phyloP scores from a whole-genome alignment of 2,329 filamentous ascomycete species.

The Ophiostoma sp. region DNA sequence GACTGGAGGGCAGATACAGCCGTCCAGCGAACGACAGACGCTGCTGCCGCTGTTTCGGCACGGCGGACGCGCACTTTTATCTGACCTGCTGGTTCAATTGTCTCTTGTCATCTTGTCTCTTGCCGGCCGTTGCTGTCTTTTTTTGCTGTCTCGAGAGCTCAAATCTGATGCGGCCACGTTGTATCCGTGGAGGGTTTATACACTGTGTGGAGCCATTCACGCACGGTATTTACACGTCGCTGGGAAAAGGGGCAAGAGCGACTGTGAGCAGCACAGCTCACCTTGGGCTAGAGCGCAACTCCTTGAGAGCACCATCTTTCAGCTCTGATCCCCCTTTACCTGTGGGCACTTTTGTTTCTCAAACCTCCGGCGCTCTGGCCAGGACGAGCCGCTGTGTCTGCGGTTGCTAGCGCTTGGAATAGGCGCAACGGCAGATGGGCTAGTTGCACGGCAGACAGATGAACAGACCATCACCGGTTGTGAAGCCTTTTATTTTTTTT shows the following conservation, averaged over 20 bases:
- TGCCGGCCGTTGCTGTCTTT: neutral
- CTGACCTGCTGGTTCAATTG: neutral
- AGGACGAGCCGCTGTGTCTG: neutral
- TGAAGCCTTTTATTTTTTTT: neutral
- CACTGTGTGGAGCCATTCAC: slow-evolving; percentile 1
- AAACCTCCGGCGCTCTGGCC: neutral
- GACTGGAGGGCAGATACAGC: neutral
- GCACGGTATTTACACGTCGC: slow-evolving; percentile 21
- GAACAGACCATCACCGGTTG: slow-evolving; percentile 10
- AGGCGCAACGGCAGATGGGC: slow-evolving; percentile 15
- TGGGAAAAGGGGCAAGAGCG: slow-evolving; percentile 19
- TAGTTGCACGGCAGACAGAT: slow-evolving; percentile 1
- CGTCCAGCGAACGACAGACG: neutral
- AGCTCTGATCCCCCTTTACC: neutral
- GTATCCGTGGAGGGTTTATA: neutral
- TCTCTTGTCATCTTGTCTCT: neutral
- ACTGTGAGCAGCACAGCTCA: slow-evolving; percentile 2
- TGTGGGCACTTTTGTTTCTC: neutral
- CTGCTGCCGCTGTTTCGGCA: neutral
- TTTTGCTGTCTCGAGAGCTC: neutral
- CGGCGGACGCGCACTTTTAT: slow-evolving; percentile 1
- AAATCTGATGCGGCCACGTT: slow-evolving; percentile 26
- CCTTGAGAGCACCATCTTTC: neutral
- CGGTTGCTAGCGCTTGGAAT: slow-evolving; percentile 2
- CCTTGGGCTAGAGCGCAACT: neutral